These are phyloP conservation scores for Buxus sempervirens DNA, from an alignment of 164 flowering plant genomes.

Conservation along the genomic window DNA sequence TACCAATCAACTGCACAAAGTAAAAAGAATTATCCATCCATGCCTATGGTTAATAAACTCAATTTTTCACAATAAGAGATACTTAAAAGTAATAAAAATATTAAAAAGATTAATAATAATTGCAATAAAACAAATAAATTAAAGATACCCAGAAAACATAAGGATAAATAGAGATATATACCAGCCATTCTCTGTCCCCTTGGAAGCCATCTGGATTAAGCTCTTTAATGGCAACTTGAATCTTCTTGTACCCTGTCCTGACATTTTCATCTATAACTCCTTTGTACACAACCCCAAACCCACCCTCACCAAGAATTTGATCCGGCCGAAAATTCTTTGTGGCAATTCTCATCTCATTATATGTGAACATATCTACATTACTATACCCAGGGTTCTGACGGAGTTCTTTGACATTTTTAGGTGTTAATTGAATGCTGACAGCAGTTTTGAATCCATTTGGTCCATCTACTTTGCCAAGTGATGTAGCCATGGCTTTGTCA, in stretches of 20 bases:
- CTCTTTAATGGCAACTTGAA: slow-evolving; percentile 81
- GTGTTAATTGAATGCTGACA: slow-evolving; percentile 25
- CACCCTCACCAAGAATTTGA: slow-evolving; percentile 93
- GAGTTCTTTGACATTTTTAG: slow-evolving; percentile 68
- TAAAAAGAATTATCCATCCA: too few relatives aligned
- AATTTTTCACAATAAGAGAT: too few relatives aligned
- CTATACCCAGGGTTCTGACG: slow-evolving; percentile 54
- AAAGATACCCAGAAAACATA: neutral
- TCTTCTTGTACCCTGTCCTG: slow-evolving; percentile 57
- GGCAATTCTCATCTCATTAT: slow-evolving; percentile 74
- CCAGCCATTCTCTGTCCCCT: slow-evolving; percentile 99
- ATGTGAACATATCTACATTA: slow-evolving; percentile 74
- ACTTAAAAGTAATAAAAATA: too few relatives aligned
- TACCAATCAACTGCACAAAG: too few relatives aligned
- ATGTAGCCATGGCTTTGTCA: neutral
- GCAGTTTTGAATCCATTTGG: slow-evolving; percentile 10
- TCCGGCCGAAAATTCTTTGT: slow-evolving; percentile 84
- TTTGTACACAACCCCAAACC: slow-evolving; percentile 92
- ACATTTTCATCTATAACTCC: slow-evolving; percentile 75
- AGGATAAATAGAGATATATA: slow-evolving; percentile 24
- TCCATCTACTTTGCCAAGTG: slow-evolving; percentile 13
- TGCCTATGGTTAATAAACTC: too few relatives aligned
- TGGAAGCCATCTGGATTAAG: slow-evolving; percentile 82
- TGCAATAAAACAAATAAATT: too few relatives aligned
- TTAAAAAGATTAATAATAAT: too few relatives aligned